phyloP scores from a whole-genome alignment of 129 eudicot species.

The Helianthus tuberosus region DNA sequence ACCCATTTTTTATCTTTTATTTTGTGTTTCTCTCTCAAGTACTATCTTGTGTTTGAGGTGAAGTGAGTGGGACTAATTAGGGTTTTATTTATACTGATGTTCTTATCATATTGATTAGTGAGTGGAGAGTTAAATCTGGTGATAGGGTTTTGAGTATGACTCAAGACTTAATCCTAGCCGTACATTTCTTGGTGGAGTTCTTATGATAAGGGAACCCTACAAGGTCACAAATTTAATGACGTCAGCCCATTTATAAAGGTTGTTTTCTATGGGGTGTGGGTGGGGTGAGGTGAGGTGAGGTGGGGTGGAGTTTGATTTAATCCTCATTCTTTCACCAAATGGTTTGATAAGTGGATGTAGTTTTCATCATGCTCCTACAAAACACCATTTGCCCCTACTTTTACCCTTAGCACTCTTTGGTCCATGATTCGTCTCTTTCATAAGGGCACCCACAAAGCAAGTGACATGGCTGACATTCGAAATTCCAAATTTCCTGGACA shows the following conservation, averaged over 20 bases:
- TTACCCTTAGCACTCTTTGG: not conserved
- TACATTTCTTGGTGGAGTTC: slow-evolving; percentile 36
- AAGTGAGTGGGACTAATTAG: slow-evolving; percentile 15
- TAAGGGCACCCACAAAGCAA: too few species aligned
- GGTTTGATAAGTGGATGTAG: slow-evolving; percentile 47
- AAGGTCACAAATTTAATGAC: slow-evolving; percentile 30
- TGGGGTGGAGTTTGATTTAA: too few species aligned
- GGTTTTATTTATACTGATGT: slow-evolving; percentile 35
- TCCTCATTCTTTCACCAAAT: slow-evolving; percentile 17
- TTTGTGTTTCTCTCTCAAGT: not conserved
- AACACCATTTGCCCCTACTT: slow-evolving; percentile 24
- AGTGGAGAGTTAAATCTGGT: slow-evolving; percentile 32
- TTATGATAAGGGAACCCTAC: slow-evolving; percentile 44
- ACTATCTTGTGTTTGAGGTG: slow-evolving; percentile 1
- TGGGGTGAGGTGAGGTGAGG: slow-evolving; percentile 19
- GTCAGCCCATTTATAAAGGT: slow-evolving; percentile 39
- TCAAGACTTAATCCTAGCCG: slow-evolving; percentile 26
- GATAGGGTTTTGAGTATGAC: slow-evolving; percentile 44
- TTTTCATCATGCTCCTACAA: slow-evolving; percentile 37
- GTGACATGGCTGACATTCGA: too few species aligned
- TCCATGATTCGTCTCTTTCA: not conserved
- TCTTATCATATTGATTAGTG: slow-evolving; percentile 25
- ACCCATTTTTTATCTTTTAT: slow-evolving; percentile 27
- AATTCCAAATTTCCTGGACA: too few species aligned
- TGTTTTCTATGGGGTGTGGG: slow-evolving; percentile 4